phyloP scores from a whole-genome alignment of 176 grass and related monocot species.

The Phragmites australis region DNA sequence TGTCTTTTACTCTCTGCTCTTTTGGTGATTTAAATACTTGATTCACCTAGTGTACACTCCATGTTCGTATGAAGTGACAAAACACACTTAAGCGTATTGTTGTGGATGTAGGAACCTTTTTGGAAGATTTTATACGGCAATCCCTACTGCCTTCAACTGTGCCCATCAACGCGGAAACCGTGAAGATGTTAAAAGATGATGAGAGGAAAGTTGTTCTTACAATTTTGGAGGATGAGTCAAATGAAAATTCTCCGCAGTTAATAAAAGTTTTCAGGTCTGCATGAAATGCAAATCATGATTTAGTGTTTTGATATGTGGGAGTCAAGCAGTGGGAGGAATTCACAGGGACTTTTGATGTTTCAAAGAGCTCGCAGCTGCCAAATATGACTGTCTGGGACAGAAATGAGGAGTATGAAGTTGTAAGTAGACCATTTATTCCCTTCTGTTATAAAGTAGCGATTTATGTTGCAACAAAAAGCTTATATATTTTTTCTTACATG shows the following conservation, averaged over 20 bases:
- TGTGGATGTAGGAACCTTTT: constrained; percentile 55
- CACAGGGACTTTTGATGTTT: constrained; percentile 65
- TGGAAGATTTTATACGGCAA: constrained; percentile 88
- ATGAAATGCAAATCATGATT: constrained; percentile 78
- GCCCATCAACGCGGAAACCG: constrained; percentile 60
- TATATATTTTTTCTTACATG: not conserved
- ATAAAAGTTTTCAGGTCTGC: constrained; percentile 80
- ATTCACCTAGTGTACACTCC: not conserved
- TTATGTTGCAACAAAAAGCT: not conserved
- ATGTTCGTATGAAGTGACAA: not conserved
- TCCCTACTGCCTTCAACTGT: constrained; percentile 78
- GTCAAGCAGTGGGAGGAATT: constrained; percentile 87
- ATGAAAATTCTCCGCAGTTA: constrained; percentile 59
- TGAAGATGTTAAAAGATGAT: constrained; percentile 81
- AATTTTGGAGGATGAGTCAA: constrained; percentile 67
- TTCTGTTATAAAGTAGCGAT: not conserved
- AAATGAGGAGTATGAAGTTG: constrained; percentile 78
- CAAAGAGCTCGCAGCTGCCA: constrained; percentile 58
- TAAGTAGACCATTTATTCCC: constrained; percentile 46
- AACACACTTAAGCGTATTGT: not conserved
- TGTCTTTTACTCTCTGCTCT: constrained; percentile 4
- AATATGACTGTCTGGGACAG: constrained; percentile 84
- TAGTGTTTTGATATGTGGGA: constrained; percentile 88
- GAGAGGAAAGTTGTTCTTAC: constrained; percentile 76
- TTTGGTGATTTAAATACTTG: constrained; percentile 13